These are phyloP conservation scores for Auricularia heimuer DNA, from an alignment of 768 basidiomycete species.

Conservation along the genomic window DNA sequence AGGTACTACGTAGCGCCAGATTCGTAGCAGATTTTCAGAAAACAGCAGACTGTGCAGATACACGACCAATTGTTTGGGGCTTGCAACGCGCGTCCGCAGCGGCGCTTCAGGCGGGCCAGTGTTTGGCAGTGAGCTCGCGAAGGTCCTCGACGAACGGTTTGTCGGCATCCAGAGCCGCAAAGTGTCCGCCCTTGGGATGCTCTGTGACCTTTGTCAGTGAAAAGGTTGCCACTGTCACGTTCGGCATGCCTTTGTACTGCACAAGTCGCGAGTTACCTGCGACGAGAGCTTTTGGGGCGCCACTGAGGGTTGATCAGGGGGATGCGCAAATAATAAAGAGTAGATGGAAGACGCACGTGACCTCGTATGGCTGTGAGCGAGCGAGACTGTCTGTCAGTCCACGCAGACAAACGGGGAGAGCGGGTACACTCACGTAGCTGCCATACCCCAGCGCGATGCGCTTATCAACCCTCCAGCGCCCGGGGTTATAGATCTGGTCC, in stretches of 20 bases:
- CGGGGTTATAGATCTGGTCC: slow-evolving; percentile 5
- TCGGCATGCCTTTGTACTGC: neutral
- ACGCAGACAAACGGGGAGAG: neutral
- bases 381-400: neutral
- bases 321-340: too few species aligned
- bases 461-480: slow-evolving; percentile 6
- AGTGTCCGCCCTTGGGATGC: slow-evolving; percentile 10
- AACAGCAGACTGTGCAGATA: too few species aligned
- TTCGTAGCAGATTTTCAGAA: too few species aligned
- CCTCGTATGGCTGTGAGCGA: neutral
- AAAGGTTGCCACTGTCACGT: neutral
- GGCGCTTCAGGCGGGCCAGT: slow-evolving; percentile 5
- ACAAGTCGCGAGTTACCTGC: neutral
- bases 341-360: neutral
- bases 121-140: slow-evolving; percentile 7
- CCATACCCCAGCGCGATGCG: slow-evolving; percentile 10
- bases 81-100: too few species aligned
- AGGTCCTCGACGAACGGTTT: slow-evolving; percentile 10
- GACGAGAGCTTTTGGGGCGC: neutral
- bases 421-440: slow-evolving; percentile 3
- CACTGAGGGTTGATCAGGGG: neutral
- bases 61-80: too few species aligned
- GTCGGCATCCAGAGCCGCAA: slow-evolving; percentile 13
- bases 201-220: neutral
- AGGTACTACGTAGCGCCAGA: too few species aligned